These are phyloP conservation scores for Adansonia madagascariensis DNA, from an alignment of 441 rosid species.

Conservation along the genomic window DNA sequence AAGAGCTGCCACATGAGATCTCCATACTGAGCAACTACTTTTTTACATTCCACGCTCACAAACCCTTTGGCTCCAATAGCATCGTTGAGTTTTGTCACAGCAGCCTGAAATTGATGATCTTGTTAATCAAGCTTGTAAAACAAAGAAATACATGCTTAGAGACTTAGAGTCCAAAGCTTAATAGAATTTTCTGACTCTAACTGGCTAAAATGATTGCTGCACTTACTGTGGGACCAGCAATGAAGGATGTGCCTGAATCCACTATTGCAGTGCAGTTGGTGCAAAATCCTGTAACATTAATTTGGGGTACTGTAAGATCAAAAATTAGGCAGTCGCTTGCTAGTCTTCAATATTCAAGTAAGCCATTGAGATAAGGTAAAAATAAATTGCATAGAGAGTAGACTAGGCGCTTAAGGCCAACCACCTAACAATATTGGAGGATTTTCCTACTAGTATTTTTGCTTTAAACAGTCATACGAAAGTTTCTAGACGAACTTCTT, in stretches of 20 bases:
- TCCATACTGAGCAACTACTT: conserved; percentile 52
- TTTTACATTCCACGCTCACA: conserved; percentile 59
- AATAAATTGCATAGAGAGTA: background rate
- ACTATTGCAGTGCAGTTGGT: conserved; percentile 67
- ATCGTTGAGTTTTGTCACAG: conserved; percentile 62
- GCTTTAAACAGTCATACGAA: background rate
- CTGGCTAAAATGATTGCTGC: background rate
- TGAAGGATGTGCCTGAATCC: conserved; percentile 71
- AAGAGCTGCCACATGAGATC: conserved; percentile 58
- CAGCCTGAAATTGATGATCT: conserved; percentile 37
- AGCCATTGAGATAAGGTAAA: background rate
- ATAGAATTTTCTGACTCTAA: background rate
- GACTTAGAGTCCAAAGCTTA: background rate
- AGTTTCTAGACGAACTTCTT: background rate
- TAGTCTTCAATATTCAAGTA: background rate
- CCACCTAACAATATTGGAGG: background rate
- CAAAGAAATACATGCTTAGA: background rate
- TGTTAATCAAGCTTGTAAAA: conserved; percentile 17
- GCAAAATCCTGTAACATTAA: conserved; percentile 49
- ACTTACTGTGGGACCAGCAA: conserved; percentile 66
- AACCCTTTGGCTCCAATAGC: conserved; percentile 67
- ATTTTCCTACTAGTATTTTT: background rate
- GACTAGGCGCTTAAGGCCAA: background rate
- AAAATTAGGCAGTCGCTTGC: background rate
- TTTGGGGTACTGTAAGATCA: background rate